Evolutionary conservation across 2,329 filamentous ascomycete species (phyloP), one percentile per base, ranked within the genome.

Genomic region (Talaromyces sp.): DNA sequence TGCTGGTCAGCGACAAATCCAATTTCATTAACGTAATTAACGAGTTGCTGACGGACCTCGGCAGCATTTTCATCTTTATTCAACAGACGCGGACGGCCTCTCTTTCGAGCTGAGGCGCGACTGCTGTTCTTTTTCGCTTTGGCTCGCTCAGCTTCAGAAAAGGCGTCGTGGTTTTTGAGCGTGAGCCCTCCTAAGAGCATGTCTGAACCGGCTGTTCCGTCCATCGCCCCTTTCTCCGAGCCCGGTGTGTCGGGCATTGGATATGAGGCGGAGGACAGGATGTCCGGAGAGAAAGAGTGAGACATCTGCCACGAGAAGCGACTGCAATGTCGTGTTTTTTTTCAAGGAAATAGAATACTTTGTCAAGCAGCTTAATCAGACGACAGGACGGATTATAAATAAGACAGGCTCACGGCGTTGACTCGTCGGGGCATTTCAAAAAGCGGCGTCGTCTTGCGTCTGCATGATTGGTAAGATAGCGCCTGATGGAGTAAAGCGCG

Each of bases 21-120:
- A 54, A 35, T 24, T 12, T 14, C 3, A 3, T 19, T 14, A 19
- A 14, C 7, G 17, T n/a, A 6, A 10, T 26, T 38, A n/a, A 3
- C 9, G n/a, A n/a, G 1, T 2, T 32, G 14, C n/a, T 57, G 57
- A 61, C 88, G 83, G 76, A 91, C 90, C 78, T 92, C 90, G 58
- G 85, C 86, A 63, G 89, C 86, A 26, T 88, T 92, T 74, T 91
- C 86, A 74, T 93, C 89, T 62, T 86, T 85, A n/a, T 85, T 85
- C 65, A 92, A 87, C 17, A 94, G 80, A 56, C 90, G 80, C 6
- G 91, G 91, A 59, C 91, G 82, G 8, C 91, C 91, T 69, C 91
- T 81, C 19, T 85, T 79, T 67, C 88, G 85, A 19, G 59, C 58
- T 10, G 58, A 53, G 10, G 50, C 17, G 12, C 52, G 41, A 27